phyloP scores from a whole-genome alignment of 2,329 filamentous ascomycete species.

The Trichoderma cornu-damae region DNA sequence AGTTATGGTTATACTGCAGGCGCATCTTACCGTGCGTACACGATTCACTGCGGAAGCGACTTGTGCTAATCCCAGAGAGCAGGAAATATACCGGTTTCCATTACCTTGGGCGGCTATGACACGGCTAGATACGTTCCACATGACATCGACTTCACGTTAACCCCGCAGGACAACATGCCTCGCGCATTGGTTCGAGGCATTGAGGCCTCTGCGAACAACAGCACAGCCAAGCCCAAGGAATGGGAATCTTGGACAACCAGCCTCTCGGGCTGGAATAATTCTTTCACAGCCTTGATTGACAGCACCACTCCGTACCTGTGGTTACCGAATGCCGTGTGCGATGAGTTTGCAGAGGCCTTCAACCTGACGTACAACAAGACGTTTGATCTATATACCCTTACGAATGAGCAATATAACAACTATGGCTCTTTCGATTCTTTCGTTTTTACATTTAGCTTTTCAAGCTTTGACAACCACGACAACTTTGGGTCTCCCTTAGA shows the following conservation, averaged over 20 bases:
- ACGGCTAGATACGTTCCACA: conserved; percentile 56
- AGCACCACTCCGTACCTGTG: conserved; percentile 60
- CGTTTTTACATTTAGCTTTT: conserved; percentile 54
- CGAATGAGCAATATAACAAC: conserved; percentile 48
- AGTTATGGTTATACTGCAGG: conserved; percentile 74
- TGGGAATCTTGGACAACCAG: conserved; percentile 38
- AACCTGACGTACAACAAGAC: conserved; percentile 61
- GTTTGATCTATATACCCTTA: conserved; percentile 60
- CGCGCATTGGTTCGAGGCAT: conserved; percentile 57
- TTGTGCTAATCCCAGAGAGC: conserved; percentile 19
- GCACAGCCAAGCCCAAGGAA: conserved; percentile 26
- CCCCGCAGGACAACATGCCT: conserved; percentile 50
- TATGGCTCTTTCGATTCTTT: conserved; percentile 43
- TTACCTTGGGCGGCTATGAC: conserved; percentile 69
- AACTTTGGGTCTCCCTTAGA: conserved; percentile 46
- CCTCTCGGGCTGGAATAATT: conserved; percentile 43
- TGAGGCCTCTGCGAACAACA: conserved; percentile 34
- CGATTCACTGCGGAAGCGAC: background rate
- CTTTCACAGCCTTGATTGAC: conserved; percentile 54
- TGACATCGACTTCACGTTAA: conserved; percentile 54
- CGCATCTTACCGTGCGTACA: conserved; percentile 60
- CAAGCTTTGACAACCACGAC: conserved; percentile 50
- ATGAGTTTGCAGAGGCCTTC: conserved; percentile 58
- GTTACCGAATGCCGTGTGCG: conserved; percentile 56
- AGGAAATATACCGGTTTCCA: conserved; percentile 45